Evolutionary conservation across 352 stramenopile genomes (phyloP), one percentile per base, ranked within the genome.

Genomic region (Phytopythium vexans): DNA sequence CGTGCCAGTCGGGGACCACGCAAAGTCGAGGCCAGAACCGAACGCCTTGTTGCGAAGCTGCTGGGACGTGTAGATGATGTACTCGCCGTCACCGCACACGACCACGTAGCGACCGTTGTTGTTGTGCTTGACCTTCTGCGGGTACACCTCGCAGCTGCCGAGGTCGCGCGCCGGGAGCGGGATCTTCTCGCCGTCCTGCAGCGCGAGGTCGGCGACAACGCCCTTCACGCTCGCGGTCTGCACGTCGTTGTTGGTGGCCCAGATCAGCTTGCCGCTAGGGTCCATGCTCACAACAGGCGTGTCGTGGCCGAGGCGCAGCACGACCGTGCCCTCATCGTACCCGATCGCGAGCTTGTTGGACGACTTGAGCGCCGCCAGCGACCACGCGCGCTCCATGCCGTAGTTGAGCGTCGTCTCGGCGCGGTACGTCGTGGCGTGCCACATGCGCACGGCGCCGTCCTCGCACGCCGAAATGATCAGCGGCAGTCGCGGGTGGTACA

Each of bases 21-120:
- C 96, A 85, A 99, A 99, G 72, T 99, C 97, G 33, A 99, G 82
- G 0, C 90, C 97, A 37, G 93, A 84, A 38, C 97, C 97, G 65
- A 99, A 99, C 3, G 93, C 92, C 68, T 99, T 99, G 69, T 95
- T 96, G 41, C 92, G 82, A 43, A 97, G 63, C 57, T 92, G 87
- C 77, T 99, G 95, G 8, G 96, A 93, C 21, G 97, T 99, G 80
- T 99, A 99, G 66, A 99, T 99, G 63, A 99, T 99, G 78, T 99
- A 99, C 79, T 99, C 97, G 40, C 97, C 96, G 75, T 99, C 97
- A 21, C 97, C 97, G 61, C 95, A 99, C 15, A 99, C 95, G 27
- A 97, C 89, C 35, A 99, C 86, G 72, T 99, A 99, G 44, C 96
- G 93, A 4, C 97, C 97, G 64, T 99, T 99, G 74, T 90, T 98